A percentile compares a stretch with the other conserved stretches of the same genome.
These are phyloP conservation scores for Rhizopogon vinicolor DNA, from an alignment of 768 basidiomycete genomes.

Conservation along the genomic window DNA sequence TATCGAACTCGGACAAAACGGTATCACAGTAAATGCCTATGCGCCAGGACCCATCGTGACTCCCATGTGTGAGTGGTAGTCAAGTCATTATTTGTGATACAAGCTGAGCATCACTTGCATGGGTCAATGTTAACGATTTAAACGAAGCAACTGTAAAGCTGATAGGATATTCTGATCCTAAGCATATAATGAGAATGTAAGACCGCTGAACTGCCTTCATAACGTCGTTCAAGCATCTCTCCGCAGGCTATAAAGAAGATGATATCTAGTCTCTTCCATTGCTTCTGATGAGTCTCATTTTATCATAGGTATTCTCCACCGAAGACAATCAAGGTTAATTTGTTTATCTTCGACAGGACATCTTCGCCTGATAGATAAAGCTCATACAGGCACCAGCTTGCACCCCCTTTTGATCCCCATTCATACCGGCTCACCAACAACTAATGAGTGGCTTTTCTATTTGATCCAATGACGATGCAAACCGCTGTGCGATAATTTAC, in stretches of 20 bases:
- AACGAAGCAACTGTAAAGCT: neutral
- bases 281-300: conserved; percentile 23
- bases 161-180: neutral
- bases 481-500: too few relatives aligned
- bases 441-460: too few relatives aligned
- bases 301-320: conserved; percentile 17
- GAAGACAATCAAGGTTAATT: too few relatives aligned
- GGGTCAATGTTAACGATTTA: neutral
- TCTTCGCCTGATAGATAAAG: too few relatives aligned
- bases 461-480: too few relatives aligned
- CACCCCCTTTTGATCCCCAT: too few relatives aligned
- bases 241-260: conserved; percentile 3
- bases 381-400: too few relatives aligned
- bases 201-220: neutral
- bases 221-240: neutral
- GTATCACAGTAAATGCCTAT: conserved; percentile 25
- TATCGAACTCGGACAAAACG: conserved; percentile 19
- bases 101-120: neutral
- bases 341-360: too few relatives aligned
- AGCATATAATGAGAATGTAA: neutral
- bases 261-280: conserved; percentile 25
- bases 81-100: neutral
- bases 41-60: conserved; percentile 25
- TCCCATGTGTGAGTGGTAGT: conserved; percentile 11
- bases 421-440: too few relatives aligned